A percentile compares a stretch with the other conserved stretches of the same genome.
phyloP scores from a whole-genome alignment of 257 asterid species.

The Cordia subcordata region DNA sequence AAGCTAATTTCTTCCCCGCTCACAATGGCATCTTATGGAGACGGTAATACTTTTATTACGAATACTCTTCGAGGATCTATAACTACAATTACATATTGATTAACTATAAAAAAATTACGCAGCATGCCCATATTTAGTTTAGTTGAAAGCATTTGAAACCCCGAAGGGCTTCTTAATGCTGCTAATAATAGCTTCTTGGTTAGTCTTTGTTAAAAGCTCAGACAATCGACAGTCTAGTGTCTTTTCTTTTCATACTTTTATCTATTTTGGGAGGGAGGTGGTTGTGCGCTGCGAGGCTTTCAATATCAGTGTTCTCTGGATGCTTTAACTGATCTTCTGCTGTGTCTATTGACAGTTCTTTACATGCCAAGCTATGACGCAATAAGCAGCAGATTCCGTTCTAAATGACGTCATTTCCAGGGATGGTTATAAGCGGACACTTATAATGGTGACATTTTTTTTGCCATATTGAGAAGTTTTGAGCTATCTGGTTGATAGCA shows the following conservation, averaged over 20 bases:
- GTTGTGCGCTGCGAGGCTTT: not conserved
- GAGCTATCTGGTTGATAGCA: constrained; percentile 18
- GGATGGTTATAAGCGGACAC: not conserved
- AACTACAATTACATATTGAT: too few species aligned
- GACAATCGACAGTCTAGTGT: not conserved
- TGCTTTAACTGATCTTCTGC: not conserved
- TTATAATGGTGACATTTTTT: constrained; percentile 3
- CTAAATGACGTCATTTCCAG: constrained; percentile 16
- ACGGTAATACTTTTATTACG: constrained; percentile 47
- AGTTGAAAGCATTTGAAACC: not conserved
- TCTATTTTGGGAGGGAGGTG: not conserved
- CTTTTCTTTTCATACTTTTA: not conserved
- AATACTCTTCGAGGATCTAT: not conserved
- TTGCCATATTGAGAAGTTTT: constrained; percentile 16
- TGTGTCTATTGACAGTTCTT: constrained; percentile 45
- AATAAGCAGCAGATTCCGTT: constrained; percentile 46
- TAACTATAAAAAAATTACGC: too few species aligned
- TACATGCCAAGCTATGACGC: constrained; percentile 68
- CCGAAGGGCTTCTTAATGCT: too few species aligned
- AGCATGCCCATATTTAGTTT: not conserved
- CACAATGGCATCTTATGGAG: constrained; percentile 94
- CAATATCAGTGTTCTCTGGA: too few species aligned
- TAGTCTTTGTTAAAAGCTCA: not conserved
- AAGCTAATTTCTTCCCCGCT: constrained; percentile 72
- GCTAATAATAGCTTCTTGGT: too few species aligned